Evolutionary conservation across 495 filamentous ascomycete genomes (phyloP).

Genomic region (Chaetomium fimeti): DNA sequence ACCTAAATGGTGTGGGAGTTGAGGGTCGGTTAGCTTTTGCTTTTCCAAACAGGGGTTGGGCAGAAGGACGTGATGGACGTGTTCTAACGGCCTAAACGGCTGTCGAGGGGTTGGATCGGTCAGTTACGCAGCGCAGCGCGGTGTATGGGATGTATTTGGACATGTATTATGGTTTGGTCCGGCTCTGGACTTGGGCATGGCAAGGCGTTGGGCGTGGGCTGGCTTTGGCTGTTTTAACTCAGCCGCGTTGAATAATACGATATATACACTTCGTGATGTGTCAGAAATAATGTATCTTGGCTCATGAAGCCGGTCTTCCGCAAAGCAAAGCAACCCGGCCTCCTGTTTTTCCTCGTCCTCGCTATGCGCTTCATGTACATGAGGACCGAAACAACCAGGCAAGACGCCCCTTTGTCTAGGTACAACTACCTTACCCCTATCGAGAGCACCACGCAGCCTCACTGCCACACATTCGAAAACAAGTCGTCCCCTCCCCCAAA

Average conservation of each 20-base stretch:
- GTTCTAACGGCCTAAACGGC: not conserved
- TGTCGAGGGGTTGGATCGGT: not conserved
- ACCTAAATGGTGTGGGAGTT: not conserved
- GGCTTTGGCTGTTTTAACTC: not conserved
- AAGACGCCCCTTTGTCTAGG: not conserved
- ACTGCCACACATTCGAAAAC: slow-evolving; percentile 94
- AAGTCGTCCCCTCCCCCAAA: slow-evolving; percentile 76
- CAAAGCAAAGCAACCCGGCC: not conserved
- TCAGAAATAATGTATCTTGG: not conserved
- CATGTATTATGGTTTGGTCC: not conserved
- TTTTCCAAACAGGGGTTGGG: not conserved
- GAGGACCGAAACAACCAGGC: not conserved
- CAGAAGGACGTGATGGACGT: not conserved
- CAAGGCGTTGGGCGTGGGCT: not conserved
- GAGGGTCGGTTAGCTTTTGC: not conserved
- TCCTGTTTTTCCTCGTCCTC: not conserved
- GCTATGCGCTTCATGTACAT: not conserved
- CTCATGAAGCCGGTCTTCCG: not conserved
- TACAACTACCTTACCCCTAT: too few relatives aligned
- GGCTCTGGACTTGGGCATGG: not conserved
- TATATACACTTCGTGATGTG: not conserved
- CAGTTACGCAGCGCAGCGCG: slow-evolving; percentile 1
- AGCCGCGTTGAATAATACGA: not conserved
- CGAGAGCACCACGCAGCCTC: slow-evolving; percentile 16
- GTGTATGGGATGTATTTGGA: not conserved